phyloP scores from a whole-genome alignment of 164 flowering plant species.

The Liquidambar formosana region DNA sequence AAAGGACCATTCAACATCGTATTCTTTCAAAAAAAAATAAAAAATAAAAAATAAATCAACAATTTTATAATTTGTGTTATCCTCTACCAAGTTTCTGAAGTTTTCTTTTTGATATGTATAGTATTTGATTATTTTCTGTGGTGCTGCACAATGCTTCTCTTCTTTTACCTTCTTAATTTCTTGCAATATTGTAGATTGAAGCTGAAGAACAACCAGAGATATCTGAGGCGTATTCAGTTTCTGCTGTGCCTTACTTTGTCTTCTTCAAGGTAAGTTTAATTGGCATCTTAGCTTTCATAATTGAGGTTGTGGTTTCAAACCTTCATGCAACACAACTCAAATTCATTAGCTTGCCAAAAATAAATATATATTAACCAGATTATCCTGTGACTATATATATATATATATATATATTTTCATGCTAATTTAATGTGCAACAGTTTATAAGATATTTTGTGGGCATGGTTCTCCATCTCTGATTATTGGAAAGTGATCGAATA shows the following conservation, averaged over 20 bases:
- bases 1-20: too few species aligned
- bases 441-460: not conserved
- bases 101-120: not conserved
- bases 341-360: too few species aligned
- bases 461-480: not conserved
- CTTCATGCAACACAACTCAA: too few species aligned
- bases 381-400: not conserved
- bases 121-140: not conserved
- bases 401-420: not conserved
- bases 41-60: too few species aligned
- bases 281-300: too few species aligned
- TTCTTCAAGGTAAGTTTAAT: conserved; percentile 65
- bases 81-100: too few species aligned
- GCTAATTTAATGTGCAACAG: not conserved
- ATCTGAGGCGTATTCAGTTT: conserved; percentile 80
- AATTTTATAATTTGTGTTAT: too few species aligned
- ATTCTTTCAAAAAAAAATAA: too few species aligned
- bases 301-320: too few species aligned
- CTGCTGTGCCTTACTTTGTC: conserved; percentile 89
- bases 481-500: not conserved
- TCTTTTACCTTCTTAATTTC: not conserved
- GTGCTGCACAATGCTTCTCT: not conserved
- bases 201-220: conserved; percentile 98
- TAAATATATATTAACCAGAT: too few species aligned
- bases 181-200: conserved; percentile 61